Percentiles rank a stretch among this genome's conserved stretches.
These are phyloP conservation scores for Mortierella sp. DNA, from an alignment of 371 early-diverging fungal genomes.

Conservation along the genomic window DNA sequence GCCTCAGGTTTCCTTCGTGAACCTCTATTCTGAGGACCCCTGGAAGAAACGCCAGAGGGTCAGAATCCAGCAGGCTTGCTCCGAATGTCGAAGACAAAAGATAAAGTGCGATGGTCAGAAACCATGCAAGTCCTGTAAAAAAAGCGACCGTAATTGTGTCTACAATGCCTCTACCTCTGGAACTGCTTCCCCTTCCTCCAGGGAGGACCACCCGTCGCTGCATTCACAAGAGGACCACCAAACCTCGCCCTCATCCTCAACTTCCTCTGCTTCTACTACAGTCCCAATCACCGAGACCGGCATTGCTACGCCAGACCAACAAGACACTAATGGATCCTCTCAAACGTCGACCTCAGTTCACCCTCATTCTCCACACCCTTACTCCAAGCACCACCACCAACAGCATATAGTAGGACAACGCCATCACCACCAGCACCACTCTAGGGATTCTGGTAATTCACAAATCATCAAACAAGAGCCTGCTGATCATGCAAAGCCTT, in stretches of 20 bases:
- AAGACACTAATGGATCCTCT: background rate
- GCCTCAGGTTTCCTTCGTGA: slow-evolving; percentile 56
- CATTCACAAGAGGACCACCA: background rate
- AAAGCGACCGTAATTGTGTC: slow-evolving; percentile 51
- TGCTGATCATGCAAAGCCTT: slow-evolving; percentile 28
- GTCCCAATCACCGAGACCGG: background rate
- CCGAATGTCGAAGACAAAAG: slow-evolving; percentile 55
- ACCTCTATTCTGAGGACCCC: slow-evolving; percentile 56
- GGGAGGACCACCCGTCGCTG: slow-evolving; percentile 8
- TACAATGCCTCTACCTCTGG: slow-evolving; percentile 39
- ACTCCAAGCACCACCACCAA: slow-evolving; percentile 25
- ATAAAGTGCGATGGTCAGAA: slow-evolving; percentile 56
- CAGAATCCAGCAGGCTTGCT: slow-evolving; percentile 54
- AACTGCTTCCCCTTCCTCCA: slow-evolving; percentile 20
- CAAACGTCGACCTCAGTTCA: slow-evolving; percentile 6
- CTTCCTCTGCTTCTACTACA: background rate
- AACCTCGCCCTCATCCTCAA: background rate
- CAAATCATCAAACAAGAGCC: slow-evolving; percentile 39
- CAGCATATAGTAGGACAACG: slow-evolving; percentile 22
- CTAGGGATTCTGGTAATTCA: slow-evolving; percentile 3
- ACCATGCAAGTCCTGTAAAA: slow-evolving; percentile 55
- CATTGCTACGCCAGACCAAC: slow-evolving; percentile 1
- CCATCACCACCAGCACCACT: slow-evolving; percentile 17
- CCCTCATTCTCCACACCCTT: slow-evolving; percentile 41
- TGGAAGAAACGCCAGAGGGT: slow-evolving; percentile 56